Evolutionary conservation across 371 early-diverging fungal species (phyloP).

Genomic region (Astathelohania contejeani): DNA sequence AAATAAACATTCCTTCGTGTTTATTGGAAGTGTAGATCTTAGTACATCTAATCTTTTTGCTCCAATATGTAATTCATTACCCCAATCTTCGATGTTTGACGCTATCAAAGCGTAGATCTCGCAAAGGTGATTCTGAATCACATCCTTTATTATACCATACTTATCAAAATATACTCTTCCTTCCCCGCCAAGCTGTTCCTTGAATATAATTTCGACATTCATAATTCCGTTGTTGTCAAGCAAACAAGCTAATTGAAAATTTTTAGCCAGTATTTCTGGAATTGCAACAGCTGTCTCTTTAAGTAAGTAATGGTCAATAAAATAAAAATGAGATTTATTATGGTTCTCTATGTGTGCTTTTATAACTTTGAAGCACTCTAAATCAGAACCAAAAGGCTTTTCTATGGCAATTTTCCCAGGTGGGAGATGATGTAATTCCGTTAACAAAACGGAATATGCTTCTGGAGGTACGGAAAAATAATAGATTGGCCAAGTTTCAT

Average conservation of each 20-base stretch:
- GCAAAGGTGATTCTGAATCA: slow-evolving; percentile 88
- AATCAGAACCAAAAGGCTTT: slow-evolving; percentile 91
- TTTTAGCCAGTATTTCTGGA: slow-evolving; percentile 20
- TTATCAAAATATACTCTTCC: slow-evolving; percentile 97
- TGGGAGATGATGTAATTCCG: slow-evolving; percentile 57
- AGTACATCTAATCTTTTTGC: not conserved
- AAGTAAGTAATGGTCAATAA: slow-evolving; percentile 52
- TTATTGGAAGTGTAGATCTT: slow-evolving; percentile 3
- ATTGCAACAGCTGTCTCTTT: slow-evolving; percentile 42
- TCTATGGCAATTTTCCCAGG: slow-evolving; percentile 68
- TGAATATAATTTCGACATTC: slow-evolving; percentile 90
- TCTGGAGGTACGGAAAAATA: slow-evolving; percentile 94
- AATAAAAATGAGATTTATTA: slow-evolving; percentile 15
- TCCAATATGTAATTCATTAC: slow-evolving; percentile 1
- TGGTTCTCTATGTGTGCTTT: not conserved
- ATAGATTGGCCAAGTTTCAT: slow-evolving; percentile 56
- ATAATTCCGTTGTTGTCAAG: slow-evolving; percentile 54
- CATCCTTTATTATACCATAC: slow-evolving; percentile 93
- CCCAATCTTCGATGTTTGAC: slow-evolving; percentile 55
- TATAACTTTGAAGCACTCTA: slow-evolving; percentile 58
- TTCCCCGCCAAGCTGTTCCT: slow-evolving; percentile 86
- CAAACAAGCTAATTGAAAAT: slow-evolving; percentile 2
- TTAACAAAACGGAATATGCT: slow-evolving; percentile 67
- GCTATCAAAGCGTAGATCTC: slow-evolving; percentile 70
- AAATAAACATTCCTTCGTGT: slow-evolving; percentile 13